Percentiles rank a stretch among this genome's conserved stretches.
Evolutionary conservation across 768 basidiomycete species (phyloP).

Genomic region (Mycena rosella): DNA sequence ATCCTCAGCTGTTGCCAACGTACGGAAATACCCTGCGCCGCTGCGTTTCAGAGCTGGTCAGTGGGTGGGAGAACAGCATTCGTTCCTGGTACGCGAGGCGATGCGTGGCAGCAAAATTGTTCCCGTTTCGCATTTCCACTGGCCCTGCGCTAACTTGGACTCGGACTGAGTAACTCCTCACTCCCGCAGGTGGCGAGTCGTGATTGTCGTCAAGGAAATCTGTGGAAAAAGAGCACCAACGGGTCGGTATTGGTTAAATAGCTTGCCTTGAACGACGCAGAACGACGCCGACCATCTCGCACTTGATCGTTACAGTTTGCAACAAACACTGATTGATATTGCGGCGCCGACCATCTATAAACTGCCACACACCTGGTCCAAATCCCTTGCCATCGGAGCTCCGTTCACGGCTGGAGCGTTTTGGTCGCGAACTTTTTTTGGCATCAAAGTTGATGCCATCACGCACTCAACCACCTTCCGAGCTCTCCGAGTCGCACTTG

Average conservation of each 20-base stretch:
- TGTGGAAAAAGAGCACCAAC: background rate
- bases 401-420: too few species aligned
- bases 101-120: background rate
- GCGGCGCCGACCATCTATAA: background rate
- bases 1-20: constrained; percentile 11
- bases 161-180: background rate
- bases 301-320: constrained; percentile 13
- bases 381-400: too few species aligned
- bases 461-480: too few species aligned
- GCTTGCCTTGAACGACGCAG: background rate
- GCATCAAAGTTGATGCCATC: too few species aligned
- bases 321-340: background rate
- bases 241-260: background rate
- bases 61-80: background rate
- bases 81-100: background rate
- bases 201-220: constrained; percentile 13
- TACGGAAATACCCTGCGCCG: constrained; percentile 8
- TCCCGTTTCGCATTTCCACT: background rate
- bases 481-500: too few species aligned
- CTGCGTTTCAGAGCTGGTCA: constrained; percentile 1
- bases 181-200: constrained; percentile 1
- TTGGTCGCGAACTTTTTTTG: too few species aligned
- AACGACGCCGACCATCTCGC: background rate
- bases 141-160: background rate
- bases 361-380: too few species aligned